Evolutionary conservation across 306 rosid species (phyloP).

Genomic region (barrel medic (Medicago truncatula)): DNA sequence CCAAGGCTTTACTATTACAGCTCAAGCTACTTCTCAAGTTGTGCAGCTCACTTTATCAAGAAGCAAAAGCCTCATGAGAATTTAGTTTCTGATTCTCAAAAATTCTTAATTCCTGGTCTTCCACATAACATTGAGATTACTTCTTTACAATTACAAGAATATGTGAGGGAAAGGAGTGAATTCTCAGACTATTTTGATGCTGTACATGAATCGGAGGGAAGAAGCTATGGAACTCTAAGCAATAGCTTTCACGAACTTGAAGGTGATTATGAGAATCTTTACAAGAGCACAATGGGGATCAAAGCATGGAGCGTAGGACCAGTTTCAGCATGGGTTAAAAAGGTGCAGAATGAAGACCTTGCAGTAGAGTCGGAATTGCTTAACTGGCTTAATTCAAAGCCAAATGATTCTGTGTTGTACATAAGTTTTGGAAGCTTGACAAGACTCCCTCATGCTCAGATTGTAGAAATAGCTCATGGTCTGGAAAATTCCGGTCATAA

Average conservation of each 20-base stretch:
- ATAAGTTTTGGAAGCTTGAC: constrained; percentile 44
- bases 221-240: constrained; percentile 41
- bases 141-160: constrained; percentile 20
- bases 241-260: constrained; percentile 48
- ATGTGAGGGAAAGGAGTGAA: background rate
- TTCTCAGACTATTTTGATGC: background rate
- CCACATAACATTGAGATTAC: constrained; percentile 37
- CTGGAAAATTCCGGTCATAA: constrained; percentile 37
- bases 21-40: constrained; percentile 38
- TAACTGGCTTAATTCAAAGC: constrained; percentile 39
- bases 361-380: background rate
- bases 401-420: constrained; percentile 29
- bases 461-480: constrained; percentile 38
- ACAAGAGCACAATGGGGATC: constrained; percentile 12
- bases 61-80: constrained; percentile 40
- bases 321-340: constrained; percentile 32
- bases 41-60: background rate
- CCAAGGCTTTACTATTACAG: constrained; percentile 42
- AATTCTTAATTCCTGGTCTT: constrained; percentile 37
- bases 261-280: constrained; percentile 38
- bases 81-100: constrained; percentile 11
- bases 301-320: constrained; percentile 48
- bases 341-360: background rate
- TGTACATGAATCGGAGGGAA: constrained; percentile 31
- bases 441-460: constrained; percentile 16